Evolutionary conservation across 2,329 filamentous ascomycete species (phyloP), one percentile per base, ranked within the genome.

Genomic region (Nigrospora oryzae): DNA sequence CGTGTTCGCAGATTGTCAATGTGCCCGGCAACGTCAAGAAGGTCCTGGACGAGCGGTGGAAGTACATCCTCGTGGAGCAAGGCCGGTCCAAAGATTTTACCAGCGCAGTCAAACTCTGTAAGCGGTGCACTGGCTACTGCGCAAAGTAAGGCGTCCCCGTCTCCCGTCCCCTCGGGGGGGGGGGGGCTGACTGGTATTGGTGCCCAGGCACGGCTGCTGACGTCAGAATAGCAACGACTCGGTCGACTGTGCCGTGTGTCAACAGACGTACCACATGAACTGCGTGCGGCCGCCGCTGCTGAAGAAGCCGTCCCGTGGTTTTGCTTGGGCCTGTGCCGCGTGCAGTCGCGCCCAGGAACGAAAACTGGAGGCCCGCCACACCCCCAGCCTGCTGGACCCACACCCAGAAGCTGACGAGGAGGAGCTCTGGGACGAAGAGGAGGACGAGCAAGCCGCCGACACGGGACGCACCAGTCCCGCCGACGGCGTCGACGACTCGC

Each of bases 231-330:
- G 88, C 58, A 85, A 87, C 63, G 89, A 97, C 68, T 97, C 93
- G 35, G 93, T 97, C 19, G 91, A 97, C 63, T 98, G 93, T 64
- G 93, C 91, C 38, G 89, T 96, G 45, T 98, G 93, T 65, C 80
- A 84, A 60, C 84, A 89, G 63, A 97, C 91, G 13, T 98, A 96
- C 67, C 93, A 98, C 70, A 97, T 98, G 91, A 88, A 90, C 58
- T 98, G 93, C 64, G 93, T 98, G 46, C 84, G 86, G 49, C 93
- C 93, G 36, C 89, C 90, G 34, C 67, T 98, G 50, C 76, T 89
- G 43, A 98, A 96, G 66, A 98, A 98, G 66, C 93, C 93, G 16
- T 95, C 91, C 39, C 84, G 93, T 64, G 93, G 93, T 35, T 98
- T 98, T 67, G 93, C 89, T 5, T 98, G 93, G 93, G 91, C 93